A percentile compares a stretch with the other conserved stretches of the same genome.
Evolutionary conservation across 257 asterid genomes (phyloP).

Genomic region (Jacaranda copaia): DNA sequence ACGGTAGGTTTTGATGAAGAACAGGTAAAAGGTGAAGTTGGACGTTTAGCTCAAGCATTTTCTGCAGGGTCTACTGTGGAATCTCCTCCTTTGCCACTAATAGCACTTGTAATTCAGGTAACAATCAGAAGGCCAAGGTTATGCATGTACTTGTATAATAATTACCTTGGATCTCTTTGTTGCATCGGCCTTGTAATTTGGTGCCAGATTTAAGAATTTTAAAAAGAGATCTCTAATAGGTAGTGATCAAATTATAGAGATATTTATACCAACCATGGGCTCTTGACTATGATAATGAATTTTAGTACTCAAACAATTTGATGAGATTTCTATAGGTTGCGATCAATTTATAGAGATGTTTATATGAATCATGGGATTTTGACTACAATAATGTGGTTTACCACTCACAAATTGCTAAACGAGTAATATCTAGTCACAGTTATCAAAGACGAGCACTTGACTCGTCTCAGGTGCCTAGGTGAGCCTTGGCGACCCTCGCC

Average conservation of each 20-base stretch:
- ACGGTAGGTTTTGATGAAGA: conserved; percentile 64
- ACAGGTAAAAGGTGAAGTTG: conserved; percentile 65
- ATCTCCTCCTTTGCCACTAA: conserved; percentile 74
- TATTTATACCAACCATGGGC: background rate
- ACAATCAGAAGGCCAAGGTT: conserved; percentile 18
- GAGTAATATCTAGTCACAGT: too few species aligned
- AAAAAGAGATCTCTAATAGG: conserved; percentile 13
- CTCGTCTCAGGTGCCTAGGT: too few species aligned
- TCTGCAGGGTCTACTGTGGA: conserved; percentile 59
- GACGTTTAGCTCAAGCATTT: conserved; percentile 77
- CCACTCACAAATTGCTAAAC: too few species aligned
- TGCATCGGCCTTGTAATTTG: background rate
- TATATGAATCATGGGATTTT: too few species aligned
- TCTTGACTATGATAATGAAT: background rate
- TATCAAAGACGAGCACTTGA: too few species aligned
- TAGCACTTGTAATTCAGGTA: conserved; percentile 90
- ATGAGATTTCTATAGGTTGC: too few species aligned
- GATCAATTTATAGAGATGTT: too few species aligned
- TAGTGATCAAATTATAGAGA: conserved; percentile 18
- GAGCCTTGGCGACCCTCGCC: too few species aligned
- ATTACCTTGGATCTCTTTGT: conserved; percentile 25
- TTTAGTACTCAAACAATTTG: background rate
- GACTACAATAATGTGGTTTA: too few species aligned
- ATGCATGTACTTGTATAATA: background rate
- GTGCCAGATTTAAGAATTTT: conserved; percentile 9